Conservation (phyloP, 805 yeast genomes). For the Saccharomyces eubayanus region DNA sequence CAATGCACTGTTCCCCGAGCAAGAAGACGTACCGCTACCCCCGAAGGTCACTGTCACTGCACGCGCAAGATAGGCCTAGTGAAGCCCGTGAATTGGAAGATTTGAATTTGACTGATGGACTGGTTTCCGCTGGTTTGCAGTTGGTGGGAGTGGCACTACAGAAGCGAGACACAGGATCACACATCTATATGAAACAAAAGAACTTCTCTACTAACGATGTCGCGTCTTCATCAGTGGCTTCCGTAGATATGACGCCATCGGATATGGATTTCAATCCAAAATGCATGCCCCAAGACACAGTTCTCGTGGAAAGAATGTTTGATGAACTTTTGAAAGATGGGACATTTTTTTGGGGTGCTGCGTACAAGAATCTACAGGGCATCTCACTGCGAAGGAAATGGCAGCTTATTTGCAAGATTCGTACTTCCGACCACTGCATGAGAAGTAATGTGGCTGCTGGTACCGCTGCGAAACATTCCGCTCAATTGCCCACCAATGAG, state of each 20-base stretch:
- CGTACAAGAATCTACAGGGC: constrained; percentile 13
- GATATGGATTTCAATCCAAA: constrained; percentile 5
- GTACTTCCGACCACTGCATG: constrained; percentile 1
- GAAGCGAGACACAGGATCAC: neutral
- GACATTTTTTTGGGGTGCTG: constrained; percentile 24
- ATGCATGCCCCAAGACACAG: constrained; percentile 14
- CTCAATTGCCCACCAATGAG: neutral
- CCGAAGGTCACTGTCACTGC: constrained; percentile 4
- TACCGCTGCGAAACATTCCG: neutral
- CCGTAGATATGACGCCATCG: neutral
- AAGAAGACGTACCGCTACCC: constrained; percentile 1
- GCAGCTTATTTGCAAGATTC: constrained; percentile 24
- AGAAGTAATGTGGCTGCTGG: constrained; percentile 1
- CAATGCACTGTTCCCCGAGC: neutral
- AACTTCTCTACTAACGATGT: constrained; percentile 12
- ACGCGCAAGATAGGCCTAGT: neutral
- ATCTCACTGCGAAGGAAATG: constrained; percentile 24
- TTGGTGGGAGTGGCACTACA: neutral
- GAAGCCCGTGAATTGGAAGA: neutral
- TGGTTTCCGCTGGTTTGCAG: neutral
- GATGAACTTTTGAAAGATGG: constrained; percentile 17
- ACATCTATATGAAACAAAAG: constrained; percentile 6
- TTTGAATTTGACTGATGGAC: neutral
- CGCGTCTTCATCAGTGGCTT: neutral
- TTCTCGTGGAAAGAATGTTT: constrained; percentile 16